Conservation (phyloP, 495 filamentous ascomycete species). For the Penicillium simplicissimum region DNA sequence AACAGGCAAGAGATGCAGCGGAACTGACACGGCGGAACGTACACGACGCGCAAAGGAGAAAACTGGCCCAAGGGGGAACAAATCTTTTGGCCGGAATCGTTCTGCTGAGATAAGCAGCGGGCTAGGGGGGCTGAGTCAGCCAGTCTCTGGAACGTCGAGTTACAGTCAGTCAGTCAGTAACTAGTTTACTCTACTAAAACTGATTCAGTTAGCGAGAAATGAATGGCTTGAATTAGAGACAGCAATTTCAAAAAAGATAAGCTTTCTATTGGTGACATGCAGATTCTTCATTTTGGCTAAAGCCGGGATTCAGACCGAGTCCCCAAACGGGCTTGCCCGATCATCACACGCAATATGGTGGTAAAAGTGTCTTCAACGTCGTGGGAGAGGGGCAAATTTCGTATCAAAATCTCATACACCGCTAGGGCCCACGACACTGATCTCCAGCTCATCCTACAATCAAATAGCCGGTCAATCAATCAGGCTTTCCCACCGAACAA, state of each 20-base stretch:
- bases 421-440: too few relatives aligned
- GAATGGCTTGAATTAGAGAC: neutral
- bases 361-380: too few relatives aligned
- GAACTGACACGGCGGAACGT: conserved; percentile 18
- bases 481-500: too few relatives aligned
- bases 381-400: too few relatives aligned
- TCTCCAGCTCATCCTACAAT: too few relatives aligned
- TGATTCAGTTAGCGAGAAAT: neutral
- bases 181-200: neutral
- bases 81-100: conserved; percentile 29
- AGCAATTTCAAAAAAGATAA: neutral
- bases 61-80: conserved; percentile 15
- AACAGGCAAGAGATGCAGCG: neutral
- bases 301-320: neutral
- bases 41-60: conserved; percentile 18
- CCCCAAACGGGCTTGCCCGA: too few relatives aligned
- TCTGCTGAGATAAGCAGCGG: conserved; percentile 19
- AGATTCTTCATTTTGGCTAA: neutral
- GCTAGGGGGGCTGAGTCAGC: conserved; percentile 20
- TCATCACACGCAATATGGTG: too few relatives aligned
- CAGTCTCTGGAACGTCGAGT: too few relatives aligned
- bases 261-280: neutral
- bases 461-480: too few relatives aligned
- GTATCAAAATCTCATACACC: too few relatives aligned
- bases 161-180: too few relatives aligned